Evolutionary conservation across 2,329 filamentous ascomycete genomes (phyloP).

Genomic region (Claviceps sp.): DNA sequence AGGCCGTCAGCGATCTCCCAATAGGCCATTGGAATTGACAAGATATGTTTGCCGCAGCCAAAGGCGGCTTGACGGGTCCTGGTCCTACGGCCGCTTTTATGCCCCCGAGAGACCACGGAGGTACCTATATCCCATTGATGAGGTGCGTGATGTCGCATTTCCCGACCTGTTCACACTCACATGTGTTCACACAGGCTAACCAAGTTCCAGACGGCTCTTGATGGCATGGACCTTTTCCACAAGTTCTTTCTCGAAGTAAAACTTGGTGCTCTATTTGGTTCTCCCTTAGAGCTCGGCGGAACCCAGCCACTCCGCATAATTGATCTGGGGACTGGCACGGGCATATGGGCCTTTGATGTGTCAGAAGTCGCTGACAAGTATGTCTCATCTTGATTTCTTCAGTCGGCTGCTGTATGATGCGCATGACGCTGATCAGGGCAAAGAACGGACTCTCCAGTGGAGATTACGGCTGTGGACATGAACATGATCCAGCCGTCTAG

Average conservation of each 20-base stretch:
- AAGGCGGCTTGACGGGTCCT: conserved; percentile 13
- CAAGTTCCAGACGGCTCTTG: conserved; percentile 47
- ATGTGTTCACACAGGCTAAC: neutral
- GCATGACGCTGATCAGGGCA: neutral
- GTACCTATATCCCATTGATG: conserved; percentile 68
- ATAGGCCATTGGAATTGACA: neutral
- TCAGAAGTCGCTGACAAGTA: conserved; percentile 29
- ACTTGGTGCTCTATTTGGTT: conserved; percentile 21
- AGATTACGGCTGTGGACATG: conserved; percentile 26
- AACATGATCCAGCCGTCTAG: conserved; percentile 25
- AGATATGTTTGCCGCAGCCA: neutral
- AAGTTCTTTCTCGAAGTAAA: conserved; percentile 59
- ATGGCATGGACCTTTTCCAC: conserved; percentile 72
- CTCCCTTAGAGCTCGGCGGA: conserved; percentile 7
- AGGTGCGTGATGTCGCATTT: conserved; percentile 32
- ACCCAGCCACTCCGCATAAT: conserved; percentile 29
- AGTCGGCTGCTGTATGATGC: neutral
- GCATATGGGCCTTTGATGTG: conserved; percentile 84
- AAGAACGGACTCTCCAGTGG: neutral
- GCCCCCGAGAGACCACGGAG: conserved; percentile 53
- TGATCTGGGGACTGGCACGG: conserved; percentile 72
- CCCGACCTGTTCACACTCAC: neutral
- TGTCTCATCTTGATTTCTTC: neutral
- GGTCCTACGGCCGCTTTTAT: conserved; percentile 57
- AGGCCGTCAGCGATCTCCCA: neutral